Evolutionary conservation across 2,329 filamentous ascomycete genomes (phyloP).

Genomic region (Ophiostoma piceae): DNA sequence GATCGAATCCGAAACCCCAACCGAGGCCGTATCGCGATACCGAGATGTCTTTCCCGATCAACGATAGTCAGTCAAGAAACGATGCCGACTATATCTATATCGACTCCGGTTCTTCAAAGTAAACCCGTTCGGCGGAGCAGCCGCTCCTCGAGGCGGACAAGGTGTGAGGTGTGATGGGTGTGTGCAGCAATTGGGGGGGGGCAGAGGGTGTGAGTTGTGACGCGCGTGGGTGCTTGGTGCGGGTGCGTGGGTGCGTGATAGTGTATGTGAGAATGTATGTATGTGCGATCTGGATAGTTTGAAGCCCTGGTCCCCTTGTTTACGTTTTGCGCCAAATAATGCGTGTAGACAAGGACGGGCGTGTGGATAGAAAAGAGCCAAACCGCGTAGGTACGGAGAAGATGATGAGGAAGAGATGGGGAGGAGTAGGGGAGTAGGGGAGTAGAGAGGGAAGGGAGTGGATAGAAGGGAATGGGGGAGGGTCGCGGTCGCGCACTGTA

Average conservation of each 20-base stretch:
- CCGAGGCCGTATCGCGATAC: background rate
- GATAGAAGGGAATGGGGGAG: slow-evolving; percentile 5
- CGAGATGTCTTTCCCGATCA: background rate
- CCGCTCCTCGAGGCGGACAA: background rate
- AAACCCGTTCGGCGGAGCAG: slow-evolving; percentile 6
- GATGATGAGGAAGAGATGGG: slow-evolving; percentile 8
- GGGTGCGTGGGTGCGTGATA: slow-evolving; percentile 10
- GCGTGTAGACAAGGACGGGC: slow-evolving; percentile 16
- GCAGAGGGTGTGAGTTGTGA: slow-evolving; percentile 14
- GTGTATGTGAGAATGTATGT: slow-evolving; percentile 8
- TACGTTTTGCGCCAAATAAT: slow-evolving; percentile 7
- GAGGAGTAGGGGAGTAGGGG: background rate
- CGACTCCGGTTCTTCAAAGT: background rate
- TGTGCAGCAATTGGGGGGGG: slow-evolving; percentile 8
- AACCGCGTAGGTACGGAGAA: background rate
- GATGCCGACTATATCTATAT: background rate
- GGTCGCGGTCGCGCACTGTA: slow-evolving; percentile 11
- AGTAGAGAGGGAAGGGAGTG: slow-evolving; percentile 3
- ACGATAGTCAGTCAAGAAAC: background rate
- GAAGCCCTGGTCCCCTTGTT: slow-evolving; percentile 15
- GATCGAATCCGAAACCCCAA: background rate
- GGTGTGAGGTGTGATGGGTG: slow-evolving; percentile 6
- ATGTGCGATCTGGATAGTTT: slow-evolving; percentile 13
- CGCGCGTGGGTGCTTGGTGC: slow-evolving; percentile 8
- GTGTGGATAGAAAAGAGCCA: slow-evolving; percentile 15